These are phyloP conservation scores for Psilocybe cubensis DNA, from an alignment of 768 basidiomycete genomes.

Conservation along the genomic window DNA sequence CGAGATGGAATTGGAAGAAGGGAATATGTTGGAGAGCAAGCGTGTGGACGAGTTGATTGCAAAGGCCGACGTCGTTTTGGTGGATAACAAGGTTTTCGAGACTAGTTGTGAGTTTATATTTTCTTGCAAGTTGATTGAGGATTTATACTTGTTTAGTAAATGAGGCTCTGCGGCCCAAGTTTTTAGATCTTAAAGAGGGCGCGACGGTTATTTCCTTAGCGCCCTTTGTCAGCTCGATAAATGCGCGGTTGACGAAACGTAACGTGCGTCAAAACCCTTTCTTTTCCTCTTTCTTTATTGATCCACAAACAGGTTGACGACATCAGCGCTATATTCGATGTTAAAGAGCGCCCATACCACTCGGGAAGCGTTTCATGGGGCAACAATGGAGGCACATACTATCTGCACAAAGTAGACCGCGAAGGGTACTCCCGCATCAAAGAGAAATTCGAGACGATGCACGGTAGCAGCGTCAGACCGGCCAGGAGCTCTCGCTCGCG, in stretches of 20 bases:
- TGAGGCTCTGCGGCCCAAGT: conserved; percentile 83
- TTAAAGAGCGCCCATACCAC: conserved; percentile 66
- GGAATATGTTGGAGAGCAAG: conserved; percentile 78
- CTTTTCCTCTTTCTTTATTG: not conserved
- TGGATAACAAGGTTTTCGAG: conserved; percentile 86
- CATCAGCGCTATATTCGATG: conserved; percentile 82
- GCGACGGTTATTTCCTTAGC: conserved; percentile 88
- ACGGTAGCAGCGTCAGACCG: conserved; percentile 30
- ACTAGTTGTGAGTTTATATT: conserved; percentile 61
- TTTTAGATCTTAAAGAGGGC: conserved; percentile 93
- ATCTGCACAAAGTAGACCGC: conserved; percentile 78
- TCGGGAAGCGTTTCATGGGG: conserved; percentile 86
- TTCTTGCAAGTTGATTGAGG: not conserved
- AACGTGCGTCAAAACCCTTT: conserved; percentile 54
- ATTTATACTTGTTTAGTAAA: conserved; percentile 60
- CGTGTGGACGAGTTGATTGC: conserved; percentile 72
- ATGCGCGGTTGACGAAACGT: conserved; percentile 81
- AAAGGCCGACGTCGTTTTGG: conserved; percentile 89
- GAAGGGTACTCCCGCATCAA: conserved; percentile 66
- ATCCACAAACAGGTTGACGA: conserved; percentile 60
- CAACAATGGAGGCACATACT: conserved; percentile 69
- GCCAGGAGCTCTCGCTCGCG: conserved; percentile 33
- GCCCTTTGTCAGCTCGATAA: conserved; percentile 76
- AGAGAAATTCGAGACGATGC: conserved; percentile 57
- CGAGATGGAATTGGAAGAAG: conserved; percentile 78